Evolutionary conservation across 768 basidiomycete genomes (phyloP).

Genomic region (Trametes cubensis): DNA sequence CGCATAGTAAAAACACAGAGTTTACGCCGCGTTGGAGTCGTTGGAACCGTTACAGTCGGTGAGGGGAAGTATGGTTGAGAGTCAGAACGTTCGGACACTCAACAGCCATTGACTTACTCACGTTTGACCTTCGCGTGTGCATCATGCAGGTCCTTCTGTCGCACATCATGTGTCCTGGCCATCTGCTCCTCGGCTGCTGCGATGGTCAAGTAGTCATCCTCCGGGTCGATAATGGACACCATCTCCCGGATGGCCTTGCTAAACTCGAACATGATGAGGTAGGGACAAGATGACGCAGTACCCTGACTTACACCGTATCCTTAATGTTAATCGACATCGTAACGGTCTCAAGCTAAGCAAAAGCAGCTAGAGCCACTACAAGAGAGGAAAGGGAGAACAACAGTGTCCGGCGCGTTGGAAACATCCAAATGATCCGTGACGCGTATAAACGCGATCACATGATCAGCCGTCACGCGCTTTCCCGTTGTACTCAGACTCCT

Average conservation of each 20-base stretch:
- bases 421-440: conserved; percentile 1
- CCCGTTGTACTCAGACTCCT: too few relatives aligned
- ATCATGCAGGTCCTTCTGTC: conserved; percentile 71
- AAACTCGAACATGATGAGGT: neutral
- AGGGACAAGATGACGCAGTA: neutral
- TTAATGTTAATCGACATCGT: conserved; percentile 31
- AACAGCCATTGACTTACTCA: conserved; percentile 29
- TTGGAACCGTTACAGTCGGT: too few relatives aligned
- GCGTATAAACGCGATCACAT: conserved; percentile 10
- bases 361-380: neutral
- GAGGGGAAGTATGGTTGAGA: neutral
- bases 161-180: conserved; percentile 53
- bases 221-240: conserved; percentile 73
- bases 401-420: neutral
- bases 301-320: conserved; percentile 28
- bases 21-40: too few relatives aligned
- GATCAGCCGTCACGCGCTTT: neutral
- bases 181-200: conserved; percentile 74
- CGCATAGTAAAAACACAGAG: neutral
- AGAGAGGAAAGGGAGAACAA: neutral
- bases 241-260: conserved; percentile 74
- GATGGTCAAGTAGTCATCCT: conserved; percentile 78
- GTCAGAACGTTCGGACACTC: neutral
- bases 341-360: neutral
- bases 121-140: conserved; percentile 68